Evolutionary conservation across 768 basidiomycete genomes (phyloP).

Genomic region (Galerina sulciceps): DNA sequence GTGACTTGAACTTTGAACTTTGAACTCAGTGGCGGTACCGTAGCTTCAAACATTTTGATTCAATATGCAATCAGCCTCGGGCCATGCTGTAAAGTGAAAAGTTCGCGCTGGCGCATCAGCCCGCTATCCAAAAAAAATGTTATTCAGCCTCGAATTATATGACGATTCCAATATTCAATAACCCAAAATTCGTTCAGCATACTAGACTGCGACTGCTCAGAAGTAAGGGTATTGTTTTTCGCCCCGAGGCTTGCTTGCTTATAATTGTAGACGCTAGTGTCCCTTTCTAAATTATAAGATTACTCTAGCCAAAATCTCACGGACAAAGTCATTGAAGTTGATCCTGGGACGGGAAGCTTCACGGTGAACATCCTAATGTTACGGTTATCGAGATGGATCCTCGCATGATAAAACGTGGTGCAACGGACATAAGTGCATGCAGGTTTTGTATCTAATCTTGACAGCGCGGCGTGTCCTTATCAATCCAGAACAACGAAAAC

Average conservation of each 20-base stretch:
- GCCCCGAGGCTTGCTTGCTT: constrained; percentile 8
- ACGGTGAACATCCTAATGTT: constrained; percentile 90
- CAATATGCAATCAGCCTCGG: constrained; percentile 56
- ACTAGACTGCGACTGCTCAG: constrained; percentile 93
- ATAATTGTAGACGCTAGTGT: constrained; percentile 46
- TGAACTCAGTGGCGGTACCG: no score
- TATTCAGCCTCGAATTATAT: constrained; percentile 46
- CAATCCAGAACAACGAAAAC: constrained; percentile 94
- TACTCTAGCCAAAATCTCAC: constrained; percentile 92
- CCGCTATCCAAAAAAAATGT: constrained; percentile 56
- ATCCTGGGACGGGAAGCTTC: constrained; percentile 96
- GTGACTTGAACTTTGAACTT: no score
- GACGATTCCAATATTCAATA: constrained; percentile 93
- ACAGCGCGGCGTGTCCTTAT: no score
- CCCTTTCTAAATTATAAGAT: not conserved
- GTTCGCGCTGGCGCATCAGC: constrained; percentile 71
- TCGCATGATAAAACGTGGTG: constrained; percentile 94
- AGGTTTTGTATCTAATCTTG: not conserved
- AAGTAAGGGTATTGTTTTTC: constrained; percentile 52
- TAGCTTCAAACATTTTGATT: no score
- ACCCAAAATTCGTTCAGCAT: constrained; percentile 95
- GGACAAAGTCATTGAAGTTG: constrained; percentile 97
- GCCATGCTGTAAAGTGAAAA: constrained; percentile 79
- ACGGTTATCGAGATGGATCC: constrained; percentile 98
- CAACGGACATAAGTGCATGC: constrained; percentile 87